Conservation (phyloP, 2,329 filamentous ascomycete genomes). For the Diaporthe citriasiana region DNA sequence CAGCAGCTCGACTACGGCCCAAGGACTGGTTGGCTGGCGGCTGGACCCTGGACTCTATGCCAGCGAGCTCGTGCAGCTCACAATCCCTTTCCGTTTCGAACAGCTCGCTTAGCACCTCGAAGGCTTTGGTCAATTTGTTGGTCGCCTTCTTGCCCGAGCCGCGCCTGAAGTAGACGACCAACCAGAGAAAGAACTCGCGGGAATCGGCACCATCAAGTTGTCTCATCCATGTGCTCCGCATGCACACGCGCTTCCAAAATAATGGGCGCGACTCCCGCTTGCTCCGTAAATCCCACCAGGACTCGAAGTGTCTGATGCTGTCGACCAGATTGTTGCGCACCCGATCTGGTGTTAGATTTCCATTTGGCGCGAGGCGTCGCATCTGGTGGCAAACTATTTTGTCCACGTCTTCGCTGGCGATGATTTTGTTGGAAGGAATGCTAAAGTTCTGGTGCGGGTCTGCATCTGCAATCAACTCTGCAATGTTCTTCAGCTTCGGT, state of each 20-base stretch:
- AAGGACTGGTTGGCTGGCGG: background rate
- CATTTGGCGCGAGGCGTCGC: background rate
- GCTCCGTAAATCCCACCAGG: background rate
- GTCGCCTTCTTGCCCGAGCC: constrained; percentile 7
- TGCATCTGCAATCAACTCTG: background rate
- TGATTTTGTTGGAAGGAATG: background rate
- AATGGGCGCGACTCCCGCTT: background rate
- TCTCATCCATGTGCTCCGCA: background rate
- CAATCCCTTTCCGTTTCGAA: background rate
- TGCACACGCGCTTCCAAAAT: constrained; percentile 10
- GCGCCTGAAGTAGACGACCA: constrained; percentile 17
- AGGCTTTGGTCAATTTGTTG: background rate
- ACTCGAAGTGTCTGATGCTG: background rate
- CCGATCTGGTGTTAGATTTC: background rate
- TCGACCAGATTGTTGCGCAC: background rate
- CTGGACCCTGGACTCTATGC: background rate
- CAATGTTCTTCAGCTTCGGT: constrained; percentile 5
- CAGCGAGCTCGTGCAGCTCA: constrained; percentile 15
- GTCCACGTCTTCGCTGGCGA: constrained; percentile 20
- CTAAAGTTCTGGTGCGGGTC: background rate
- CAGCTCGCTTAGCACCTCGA: background rate
- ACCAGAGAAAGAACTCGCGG: constrained; percentile 36
- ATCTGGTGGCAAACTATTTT: constrained; percentile 11
- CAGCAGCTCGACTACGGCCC: background rate
- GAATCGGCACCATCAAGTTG: background rate